Conservation (phyloP, 495 filamentous ascomycete species). For the Xylaria bambusicola region DNA sequence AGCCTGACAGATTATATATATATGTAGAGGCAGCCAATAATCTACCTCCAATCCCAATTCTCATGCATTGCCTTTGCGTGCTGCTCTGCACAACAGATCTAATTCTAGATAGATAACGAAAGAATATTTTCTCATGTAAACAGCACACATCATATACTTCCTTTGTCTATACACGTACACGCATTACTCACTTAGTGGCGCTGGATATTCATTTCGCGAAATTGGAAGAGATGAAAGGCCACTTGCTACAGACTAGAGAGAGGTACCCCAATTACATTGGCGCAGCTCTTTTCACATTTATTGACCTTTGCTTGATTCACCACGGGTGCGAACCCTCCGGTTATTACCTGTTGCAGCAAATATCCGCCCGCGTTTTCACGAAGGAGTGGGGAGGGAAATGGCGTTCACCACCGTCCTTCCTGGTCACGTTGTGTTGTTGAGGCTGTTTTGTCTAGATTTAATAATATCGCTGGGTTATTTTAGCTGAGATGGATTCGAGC, state of each 20-base stretch:
- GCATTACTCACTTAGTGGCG: no score
- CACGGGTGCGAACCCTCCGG: not conserved
- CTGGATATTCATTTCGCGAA: no score
- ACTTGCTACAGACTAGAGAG: no score
- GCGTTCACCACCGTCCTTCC: no score
- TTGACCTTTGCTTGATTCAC: not conserved
- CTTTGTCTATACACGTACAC: not conserved
- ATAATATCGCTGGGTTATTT: no score
- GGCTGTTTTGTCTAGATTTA: not conserved
- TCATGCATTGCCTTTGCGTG: not conserved
- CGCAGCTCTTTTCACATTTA: no score
- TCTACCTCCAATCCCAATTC: constrained; percentile 6
- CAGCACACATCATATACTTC: not conserved
- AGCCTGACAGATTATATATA: constrained; percentile 9
- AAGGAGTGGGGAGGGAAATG: not conserved
- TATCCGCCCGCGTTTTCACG: not conserved
- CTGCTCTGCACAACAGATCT: not conserved
- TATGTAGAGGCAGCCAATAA: constrained; percentile 10
- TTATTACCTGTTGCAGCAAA: not conserved
- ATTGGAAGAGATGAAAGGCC: no score
- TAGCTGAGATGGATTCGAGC: no score
- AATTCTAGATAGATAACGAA: not conserved
- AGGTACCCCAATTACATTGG: no score
- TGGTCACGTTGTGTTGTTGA: no score
- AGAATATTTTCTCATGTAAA: not conserved